phyloP scores from a whole-genome alignment of 805 yeast species.

The Lipomyces yamadae region DNA sequence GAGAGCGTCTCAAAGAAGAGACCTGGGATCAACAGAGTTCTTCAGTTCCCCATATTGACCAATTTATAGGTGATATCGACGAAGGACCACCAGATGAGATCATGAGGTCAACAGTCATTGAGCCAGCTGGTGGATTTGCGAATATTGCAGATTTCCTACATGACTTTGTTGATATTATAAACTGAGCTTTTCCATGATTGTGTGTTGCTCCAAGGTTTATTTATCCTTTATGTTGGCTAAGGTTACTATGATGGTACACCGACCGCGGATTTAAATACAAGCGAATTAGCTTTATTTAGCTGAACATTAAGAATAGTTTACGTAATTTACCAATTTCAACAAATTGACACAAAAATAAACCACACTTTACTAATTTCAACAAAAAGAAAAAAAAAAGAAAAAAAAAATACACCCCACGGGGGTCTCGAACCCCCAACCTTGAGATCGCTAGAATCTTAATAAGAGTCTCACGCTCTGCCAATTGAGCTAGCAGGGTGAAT shows the following conservation, averaged over 20 bases:
- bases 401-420: constrained; percentile 13
- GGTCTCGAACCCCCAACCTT: constrained; percentile 19
- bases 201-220: background rate
- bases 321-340: too few species aligned
- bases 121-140: background rate
- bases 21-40: background rate
- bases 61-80: background rate
- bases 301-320: too few species aligned
- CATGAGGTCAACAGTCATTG: background rate
- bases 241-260: background rate
- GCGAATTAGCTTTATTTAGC: too few species aligned
- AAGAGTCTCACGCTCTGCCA: constrained; percentile 19
- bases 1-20: background rate
- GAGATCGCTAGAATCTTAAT: constrained; percentile 23
- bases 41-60: background rate
- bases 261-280: background rate
- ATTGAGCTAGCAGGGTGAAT: constrained; percentile 17
- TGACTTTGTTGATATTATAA: constrained; percentile 12
- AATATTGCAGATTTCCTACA: constrained; percentile 8
- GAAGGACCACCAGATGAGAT: background rate
- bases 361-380: too few species aligned
- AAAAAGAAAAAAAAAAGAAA: too few species aligned
- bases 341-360: too few species aligned
- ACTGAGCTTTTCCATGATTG: background rate
- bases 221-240: background rate